A percentile compares a stretch with the other conserved stretches of the same genome.
Conservation (phyloP, 1,284 basidiomycete species). For the Thecaphora thlaspeos region DNA sequence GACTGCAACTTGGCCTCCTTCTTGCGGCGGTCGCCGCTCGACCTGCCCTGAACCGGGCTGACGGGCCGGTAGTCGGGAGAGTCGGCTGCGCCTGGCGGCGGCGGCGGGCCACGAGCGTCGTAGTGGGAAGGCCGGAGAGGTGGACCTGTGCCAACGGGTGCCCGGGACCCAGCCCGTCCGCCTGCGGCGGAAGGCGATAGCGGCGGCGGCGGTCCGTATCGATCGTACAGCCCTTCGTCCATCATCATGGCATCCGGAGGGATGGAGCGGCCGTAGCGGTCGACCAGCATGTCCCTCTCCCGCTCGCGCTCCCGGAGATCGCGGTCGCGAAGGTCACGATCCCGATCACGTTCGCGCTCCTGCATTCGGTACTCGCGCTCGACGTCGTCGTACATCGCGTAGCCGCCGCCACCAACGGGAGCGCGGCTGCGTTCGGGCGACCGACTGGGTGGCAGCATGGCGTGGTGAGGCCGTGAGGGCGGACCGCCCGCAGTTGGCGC, state of each 20-base stretch:
- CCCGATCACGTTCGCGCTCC: slow-evolving; percentile 18
- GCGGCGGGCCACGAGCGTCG: slow-evolving; percentile 26
- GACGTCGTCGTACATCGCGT: slow-evolving; percentile 10
- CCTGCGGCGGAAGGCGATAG: slow-evolving; percentile 8
- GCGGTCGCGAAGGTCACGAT: neutral
- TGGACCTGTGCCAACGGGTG: slow-evolving; percentile 18
- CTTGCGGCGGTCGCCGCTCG: slow-evolving; percentile 26
- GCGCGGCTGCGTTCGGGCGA: slow-evolving; percentile 34
- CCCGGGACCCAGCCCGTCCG: too few relatives aligned
- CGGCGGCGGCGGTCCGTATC: slow-evolving; percentile 25
- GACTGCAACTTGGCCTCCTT: slow-evolving; percentile 13
- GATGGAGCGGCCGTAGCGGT: slow-evolving; percentile 30
- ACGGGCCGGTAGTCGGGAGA: slow-evolving; percentile 15
- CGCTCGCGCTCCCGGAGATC: slow-evolving; percentile 3
- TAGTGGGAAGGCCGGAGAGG: slow-evolving; percentile 10
- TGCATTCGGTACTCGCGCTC: slow-evolving; percentile 12
- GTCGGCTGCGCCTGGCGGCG: slow-evolving; percentile 8
- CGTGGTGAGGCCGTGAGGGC: slow-evolving; percentile 16
- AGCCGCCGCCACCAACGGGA: slow-evolving; percentile 17
- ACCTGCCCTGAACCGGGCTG: slow-evolving; percentile 26
- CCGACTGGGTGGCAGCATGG: slow-evolving; percentile 23
- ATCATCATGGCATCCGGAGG: slow-evolving; percentile 16
- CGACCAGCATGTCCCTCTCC: slow-evolving; percentile 22
- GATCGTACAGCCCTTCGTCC: slow-evolving; percentile 30
- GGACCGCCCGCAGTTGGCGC: too few relatives aligned